Percentiles rank a stretch among this genome's conserved stretches.
Evolutionary conservation across 1,284 basidiomycete species (phyloP).

Genomic region (Cutaneotrichosporon mucoides): DNA sequence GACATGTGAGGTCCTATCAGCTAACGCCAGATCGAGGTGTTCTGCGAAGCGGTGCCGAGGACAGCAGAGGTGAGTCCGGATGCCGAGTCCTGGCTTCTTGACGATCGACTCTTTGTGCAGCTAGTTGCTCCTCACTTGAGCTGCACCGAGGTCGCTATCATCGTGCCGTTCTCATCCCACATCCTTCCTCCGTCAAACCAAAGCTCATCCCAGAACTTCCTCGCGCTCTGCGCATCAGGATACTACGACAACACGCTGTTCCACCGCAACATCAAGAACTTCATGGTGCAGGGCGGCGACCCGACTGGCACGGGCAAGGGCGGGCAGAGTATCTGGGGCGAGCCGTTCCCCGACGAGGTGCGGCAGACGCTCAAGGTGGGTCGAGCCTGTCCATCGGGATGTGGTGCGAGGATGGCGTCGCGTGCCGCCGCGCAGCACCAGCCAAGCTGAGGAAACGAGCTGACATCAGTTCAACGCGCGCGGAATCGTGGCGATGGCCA

Average conservation of each 20-base stretch:
- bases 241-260: conserved; percentile 84
- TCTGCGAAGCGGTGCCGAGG: conserved; percentile 93
- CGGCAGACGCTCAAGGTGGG: conserved; percentile 82
- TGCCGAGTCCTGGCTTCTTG: background rate
- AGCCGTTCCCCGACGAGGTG: conserved; percentile 82
- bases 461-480: conserved; percentile 76
- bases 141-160: background rate
- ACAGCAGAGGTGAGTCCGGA: conserved; percentile 69
- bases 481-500: conserved; percentile 95
- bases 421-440: too few relatives aligned
- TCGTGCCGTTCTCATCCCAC: background rate
- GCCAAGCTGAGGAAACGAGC: background rate
- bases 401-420: too few relatives aligned
- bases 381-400: background rate
- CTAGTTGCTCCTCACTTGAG: background rate
- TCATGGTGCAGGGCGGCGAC: conserved; percentile 89
- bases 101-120: too few relatives aligned
- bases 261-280: conserved; percentile 88
- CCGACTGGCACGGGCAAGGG: conserved; percentile 63
- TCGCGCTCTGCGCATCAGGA: conserved; percentile 84
- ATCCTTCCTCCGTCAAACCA: background rate
- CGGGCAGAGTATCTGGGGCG: conserved; percentile 58
- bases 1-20: background rate
- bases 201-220: conserved; percentile 68
- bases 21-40: conserved; percentile 75